phyloP scores from a whole-genome alignment of 1,284 basidiomycete genomes.

The Fereydounia khargensis region DNA sequence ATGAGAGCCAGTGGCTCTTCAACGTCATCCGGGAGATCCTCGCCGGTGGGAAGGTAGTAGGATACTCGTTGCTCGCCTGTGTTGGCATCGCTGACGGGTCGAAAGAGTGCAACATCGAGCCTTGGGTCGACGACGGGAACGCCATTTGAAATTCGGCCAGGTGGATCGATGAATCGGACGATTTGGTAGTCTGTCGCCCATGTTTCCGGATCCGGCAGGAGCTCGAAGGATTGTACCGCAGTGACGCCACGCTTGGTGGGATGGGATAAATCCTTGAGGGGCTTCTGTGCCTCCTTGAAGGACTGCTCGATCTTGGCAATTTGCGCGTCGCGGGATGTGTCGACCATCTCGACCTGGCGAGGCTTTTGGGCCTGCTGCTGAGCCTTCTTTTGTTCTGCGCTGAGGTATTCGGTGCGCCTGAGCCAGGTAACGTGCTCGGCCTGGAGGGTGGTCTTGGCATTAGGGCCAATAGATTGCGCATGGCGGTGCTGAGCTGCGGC shows the following conservation, averaged over 20 bases:
- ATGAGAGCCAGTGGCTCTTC: slow-evolving; percentile 20
- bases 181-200: slow-evolving; percentile 54
- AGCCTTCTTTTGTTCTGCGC: slow-evolving; percentile 39
- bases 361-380: slow-evolving; percentile 33
- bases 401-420: slow-evolving; percentile 52
- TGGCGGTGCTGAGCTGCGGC: slow-evolving; percentile 34
- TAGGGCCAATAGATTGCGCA: slow-evolving; percentile 26
- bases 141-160: slow-evolving; percentile 40
- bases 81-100: slow-evolving; percentile 38
- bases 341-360: slow-evolving; percentile 27
- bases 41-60: slow-evolving; percentile 45
- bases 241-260: slow-evolving; percentile 49
- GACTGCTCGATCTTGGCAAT: slow-evolving; percentile 48
- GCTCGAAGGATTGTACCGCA: slow-evolving; percentile 45
- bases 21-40: slow-evolving; percentile 30
- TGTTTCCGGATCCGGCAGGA: slow-evolving; percentile 54
- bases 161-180: slow-evolving; percentile 51
- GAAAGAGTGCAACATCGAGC: slow-evolving; percentile 42
- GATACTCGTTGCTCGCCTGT: slow-evolving; percentile 50
- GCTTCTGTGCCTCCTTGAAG: slow-evolving; percentile 40
- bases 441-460: slow-evolving; percentile 21
- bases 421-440: slow-evolving; percentile 54
- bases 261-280: slow-evolving; percentile 37
- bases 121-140: slow-evolving; percentile 38
- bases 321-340: slow-evolving; percentile 44